Conservation (phyloP, 768 basidiomycete species). For the Multifurca ochricompacta region DNA sequence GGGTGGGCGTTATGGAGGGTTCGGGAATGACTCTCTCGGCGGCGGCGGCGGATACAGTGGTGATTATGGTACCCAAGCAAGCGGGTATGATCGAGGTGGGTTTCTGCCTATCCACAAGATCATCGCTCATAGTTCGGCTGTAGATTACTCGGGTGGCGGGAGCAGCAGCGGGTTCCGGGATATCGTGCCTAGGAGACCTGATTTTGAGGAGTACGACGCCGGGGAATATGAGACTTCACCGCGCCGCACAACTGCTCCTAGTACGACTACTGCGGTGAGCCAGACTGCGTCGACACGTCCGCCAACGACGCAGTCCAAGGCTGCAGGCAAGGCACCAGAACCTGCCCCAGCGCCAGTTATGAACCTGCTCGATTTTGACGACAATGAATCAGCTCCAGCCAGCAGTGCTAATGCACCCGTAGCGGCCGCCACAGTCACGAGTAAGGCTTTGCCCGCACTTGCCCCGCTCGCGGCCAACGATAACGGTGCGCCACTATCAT, state of each 20-base stretch:
- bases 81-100: slow-evolving; percentile 32
- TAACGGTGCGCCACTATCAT: slow-evolving; percentile 20
- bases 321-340: slow-evolving; percentile 33
- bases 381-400: slow-evolving; percentile 44
- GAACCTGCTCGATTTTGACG: slow-evolving; percentile 75
- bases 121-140: not conserved
- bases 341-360: slow-evolving; percentile 35
- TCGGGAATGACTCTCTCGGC: slow-evolving; percentile 44
- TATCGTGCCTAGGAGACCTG: slow-evolving; percentile 39
- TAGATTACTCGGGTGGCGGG: slow-evolving; percentile 24
- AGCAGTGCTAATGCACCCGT: not conserved
- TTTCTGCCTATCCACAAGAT: not conserved
- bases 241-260: slow-evolving; percentile 34
- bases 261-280: slow-evolving; percentile 27
- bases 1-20: slow-evolving; percentile 59
- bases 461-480: slow-evolving; percentile 19
- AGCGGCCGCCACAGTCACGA: slow-evolving; percentile 28
- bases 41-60: slow-evolving; percentile 25
- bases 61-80: slow-evolving; percentile 36
- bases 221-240: slow-evolving; percentile 75
- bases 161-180: slow-evolving; percentile 58
- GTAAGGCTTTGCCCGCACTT: slow-evolving; percentile 51
- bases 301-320: slow-evolving; percentile 21
- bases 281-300: slow-evolving; percentile 28
- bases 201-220: slow-evolving; percentile 92